These are phyloP conservation scores for Penicillium sp. DNA, from an alignment of 2,329 filamentous ascomycete genomes.

Conservation along the genomic window DNA sequence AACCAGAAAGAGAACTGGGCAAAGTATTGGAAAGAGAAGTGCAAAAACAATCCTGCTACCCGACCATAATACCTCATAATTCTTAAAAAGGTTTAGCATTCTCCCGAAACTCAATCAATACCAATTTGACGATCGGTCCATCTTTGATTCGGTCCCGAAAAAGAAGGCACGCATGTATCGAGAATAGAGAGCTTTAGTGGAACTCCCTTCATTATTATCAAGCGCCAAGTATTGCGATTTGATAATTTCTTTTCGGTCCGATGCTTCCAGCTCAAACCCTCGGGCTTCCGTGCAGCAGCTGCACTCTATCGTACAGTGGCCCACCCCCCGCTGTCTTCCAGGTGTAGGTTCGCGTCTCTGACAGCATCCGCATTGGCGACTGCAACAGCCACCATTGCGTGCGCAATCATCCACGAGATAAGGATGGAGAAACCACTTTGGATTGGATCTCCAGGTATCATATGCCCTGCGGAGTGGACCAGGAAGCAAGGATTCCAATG, in stretches of 20 bases:
- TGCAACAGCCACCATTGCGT: neutral
- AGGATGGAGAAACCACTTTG: neutral
- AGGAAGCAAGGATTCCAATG: neutral
- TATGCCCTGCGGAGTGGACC: neutral
- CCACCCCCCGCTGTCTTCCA: neutral
- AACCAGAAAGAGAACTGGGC: too few species aligned
- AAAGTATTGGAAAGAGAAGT: too few species aligned
- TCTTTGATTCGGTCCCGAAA: neutral
- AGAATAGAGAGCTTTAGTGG: neutral
- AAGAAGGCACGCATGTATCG: neutral
- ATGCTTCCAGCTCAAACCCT: neutral
- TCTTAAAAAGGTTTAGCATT: too few species aligned
- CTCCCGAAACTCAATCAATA: neutral
- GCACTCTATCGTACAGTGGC: neutral
- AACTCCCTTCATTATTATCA: neutral
- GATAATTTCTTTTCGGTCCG: neutral
- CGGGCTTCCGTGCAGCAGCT: neutral
- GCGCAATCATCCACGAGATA: neutral
- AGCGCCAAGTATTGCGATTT: neutral
- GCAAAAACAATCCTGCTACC: too few species aligned
- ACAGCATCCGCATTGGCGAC: neutral
- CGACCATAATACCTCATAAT: too few species aligned
- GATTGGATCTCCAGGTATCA: neutral
- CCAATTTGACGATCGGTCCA: neutral
- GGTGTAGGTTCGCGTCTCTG: neutral